A percentile compares a stretch with the other conserved stretches of the same genome.
Conservation (phyloP, 768 basidiomycete genomes). For the Leucosporidium creatinivorum region DNA sequence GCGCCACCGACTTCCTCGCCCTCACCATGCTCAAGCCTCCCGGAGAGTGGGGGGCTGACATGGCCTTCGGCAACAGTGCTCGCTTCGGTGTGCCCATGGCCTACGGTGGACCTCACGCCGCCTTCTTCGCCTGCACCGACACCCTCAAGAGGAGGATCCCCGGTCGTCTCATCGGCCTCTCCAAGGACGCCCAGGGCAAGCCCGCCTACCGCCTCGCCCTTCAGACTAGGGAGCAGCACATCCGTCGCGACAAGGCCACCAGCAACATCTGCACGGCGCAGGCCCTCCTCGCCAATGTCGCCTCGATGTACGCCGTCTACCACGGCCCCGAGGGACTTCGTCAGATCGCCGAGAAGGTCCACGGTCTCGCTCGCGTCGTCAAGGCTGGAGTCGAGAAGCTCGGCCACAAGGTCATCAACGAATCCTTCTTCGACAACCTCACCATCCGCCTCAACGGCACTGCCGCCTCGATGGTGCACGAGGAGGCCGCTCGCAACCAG, state of each 20-base stretch:
- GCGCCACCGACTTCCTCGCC: constrained; percentile 86
- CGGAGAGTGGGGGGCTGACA: constrained; percentile 97
- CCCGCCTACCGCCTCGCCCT: constrained; percentile 86
- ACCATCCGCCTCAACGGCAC: constrained; percentile 57
- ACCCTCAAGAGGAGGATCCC: constrained; percentile 95
- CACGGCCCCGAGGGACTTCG: constrained; percentile 82
- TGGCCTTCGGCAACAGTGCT: constrained; percentile 89
- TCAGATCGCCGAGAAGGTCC: constrained; percentile 83
- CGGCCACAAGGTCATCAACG: constrained; percentile 61
- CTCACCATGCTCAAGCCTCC: constrained; percentile 88
- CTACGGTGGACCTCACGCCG: constrained; percentile 96
- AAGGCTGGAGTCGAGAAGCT: constrained; percentile 58
- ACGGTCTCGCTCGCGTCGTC: constrained; percentile 73
- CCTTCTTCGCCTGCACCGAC: constrained; percentile 92
- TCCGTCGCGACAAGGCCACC: constrained; percentile 81
- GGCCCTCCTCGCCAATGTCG: constrained; percentile 97
- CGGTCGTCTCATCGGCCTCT: constrained; percentile 87
- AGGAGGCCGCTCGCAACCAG: constrained; percentile 54
- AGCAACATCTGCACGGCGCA: constrained; percentile 98
- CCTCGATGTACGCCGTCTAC: constrained; percentile 91
- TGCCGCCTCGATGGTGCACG: constrained; percentile 60
- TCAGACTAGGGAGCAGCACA: constrained; percentile 62
- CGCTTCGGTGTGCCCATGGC: constrained; percentile 94
- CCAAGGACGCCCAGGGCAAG: constrained; percentile 73
- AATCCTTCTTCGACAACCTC: constrained; percentile 80